A percentile compares a stretch with the other conserved stretches of the same genome.
phyloP scores from a whole-genome alignment of 1,139 yeast genomes.

The Candida sp. region DNA sequence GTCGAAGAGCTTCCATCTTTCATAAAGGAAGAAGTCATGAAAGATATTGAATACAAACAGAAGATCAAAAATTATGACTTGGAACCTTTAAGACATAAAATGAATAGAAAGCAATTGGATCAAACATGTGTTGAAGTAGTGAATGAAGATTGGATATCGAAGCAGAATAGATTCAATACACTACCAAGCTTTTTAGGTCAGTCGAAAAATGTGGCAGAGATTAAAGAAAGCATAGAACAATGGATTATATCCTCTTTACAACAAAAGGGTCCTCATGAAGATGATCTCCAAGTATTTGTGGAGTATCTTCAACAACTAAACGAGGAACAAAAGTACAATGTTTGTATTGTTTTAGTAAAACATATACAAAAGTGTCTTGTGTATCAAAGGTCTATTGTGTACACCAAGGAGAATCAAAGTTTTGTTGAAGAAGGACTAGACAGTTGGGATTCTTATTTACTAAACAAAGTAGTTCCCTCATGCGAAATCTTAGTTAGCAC shows the following conservation, averaged over 20 bases:
- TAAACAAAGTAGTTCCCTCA: slow-evolving; percentile 1
- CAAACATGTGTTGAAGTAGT: slow-evolving; percentile 16
- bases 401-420: neutral
- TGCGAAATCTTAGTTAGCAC: neutral
- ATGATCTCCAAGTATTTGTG: slow-evolving; percentile 45
- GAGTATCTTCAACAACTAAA: slow-evolving; percentile 20
- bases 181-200: slow-evolving; percentile 36
- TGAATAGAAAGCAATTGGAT: slow-evolving; percentile 17
- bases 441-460: slow-evolving; percentile 18
- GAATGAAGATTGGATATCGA: slow-evolving; percentile 22
- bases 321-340: slow-evolving; percentile 14
- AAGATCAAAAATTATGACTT: slow-evolving; percentile 25
- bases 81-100: slow-evolving; percentile 28
- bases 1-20: slow-evolving; percentile 47
- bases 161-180: slow-evolving; percentile 16
- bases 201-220: slow-evolving; percentile 21
- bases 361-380: slow-evolving; percentile 13
- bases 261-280: slow-evolving; percentile 56
- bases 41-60: slow-evolving; percentile 33
- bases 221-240: slow-evolving; percentile 30
- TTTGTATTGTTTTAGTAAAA: slow-evolving; percentile 20
- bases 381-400: slow-evolving; percentile 8
- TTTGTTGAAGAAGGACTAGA: slow-evolving; percentile 16
- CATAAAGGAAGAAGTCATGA: slow-evolving; percentile 35
- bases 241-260: slow-evolving; percentile 49